These are phyloP conservation scores for Lasiodiplodia citricola DNA, from an alignment of 2,329 filamentous ascomycete genomes.

Conservation along the genomic window DNA sequence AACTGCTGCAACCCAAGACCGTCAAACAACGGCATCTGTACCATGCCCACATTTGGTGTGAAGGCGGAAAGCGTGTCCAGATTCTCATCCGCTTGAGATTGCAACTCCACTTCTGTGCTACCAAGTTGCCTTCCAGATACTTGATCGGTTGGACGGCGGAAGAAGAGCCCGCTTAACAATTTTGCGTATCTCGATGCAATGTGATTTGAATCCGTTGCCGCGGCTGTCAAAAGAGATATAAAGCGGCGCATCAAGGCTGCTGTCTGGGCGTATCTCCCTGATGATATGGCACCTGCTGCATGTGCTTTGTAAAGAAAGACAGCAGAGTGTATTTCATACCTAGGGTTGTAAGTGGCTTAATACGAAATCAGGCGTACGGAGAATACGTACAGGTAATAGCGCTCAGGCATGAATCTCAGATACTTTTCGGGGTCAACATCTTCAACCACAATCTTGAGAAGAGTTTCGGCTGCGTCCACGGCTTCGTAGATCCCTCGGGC, in stretches of 20 bases:
- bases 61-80: not conserved
- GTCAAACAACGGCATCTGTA: not conserved
- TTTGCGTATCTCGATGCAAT: not conserved
- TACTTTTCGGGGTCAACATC: conserved; percentile 22
- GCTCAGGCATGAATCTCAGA: conserved; percentile 18
- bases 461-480: conserved; percentile 21
- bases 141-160: not conserved
- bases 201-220: not conserved
- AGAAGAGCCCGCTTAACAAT: not conserved
- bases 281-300: conserved; percentile 15
- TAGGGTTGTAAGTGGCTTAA: not conserved
- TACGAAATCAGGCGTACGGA: too few relatives aligned
- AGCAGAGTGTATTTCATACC: conserved; percentile 24
- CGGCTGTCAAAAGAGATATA: not conserved
- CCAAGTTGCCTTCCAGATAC: not conserved
- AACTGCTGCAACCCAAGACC: not conserved
- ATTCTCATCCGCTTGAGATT: not conserved
- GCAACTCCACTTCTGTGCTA: not conserved
- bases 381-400: conserved; percentile 25
- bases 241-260: not conserved
- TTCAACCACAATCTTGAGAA: conserved; percentile 24
- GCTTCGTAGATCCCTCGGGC: conserved; percentile 24
- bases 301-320: conserved; percentile 27
- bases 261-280: conserved; percentile 1
- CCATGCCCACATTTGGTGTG: not conserved